Evolutionary conservation across 2,329 filamentous ascomycete species (phyloP).

Genomic region (Aspergillus alliaceus): DNA sequence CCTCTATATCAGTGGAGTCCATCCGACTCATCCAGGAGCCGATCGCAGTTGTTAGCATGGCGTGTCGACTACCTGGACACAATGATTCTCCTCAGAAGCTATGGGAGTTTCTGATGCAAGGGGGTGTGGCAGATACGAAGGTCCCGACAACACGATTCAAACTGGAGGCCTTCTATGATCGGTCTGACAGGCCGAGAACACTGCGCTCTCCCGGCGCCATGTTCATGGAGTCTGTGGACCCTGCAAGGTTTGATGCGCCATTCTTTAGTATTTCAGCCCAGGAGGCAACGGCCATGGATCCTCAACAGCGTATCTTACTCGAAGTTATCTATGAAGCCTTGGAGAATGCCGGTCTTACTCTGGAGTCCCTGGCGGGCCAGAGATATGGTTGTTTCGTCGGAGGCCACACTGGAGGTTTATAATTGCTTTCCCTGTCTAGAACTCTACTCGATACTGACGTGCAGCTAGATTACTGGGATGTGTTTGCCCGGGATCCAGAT

Average conservation of each 20-base stretch:
- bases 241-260: conserved; percentile 10
- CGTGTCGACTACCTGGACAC: conserved; percentile 7
- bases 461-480: neutral
- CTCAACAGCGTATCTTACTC: conserved; percentile 9
- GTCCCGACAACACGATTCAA: conserved; percentile 5
- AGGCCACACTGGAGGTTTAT: conserved; percentile 1
- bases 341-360: conserved; percentile 5
- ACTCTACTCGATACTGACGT: neutral
- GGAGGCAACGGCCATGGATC: conserved; percentile 14
- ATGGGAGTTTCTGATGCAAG: conserved; percentile 9
- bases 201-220: conserved; percentile 9
- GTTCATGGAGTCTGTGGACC: conserved; percentile 10
- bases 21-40: conserved; percentile 7
- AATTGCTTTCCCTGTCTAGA: neutral
- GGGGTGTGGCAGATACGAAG: conserved; percentile 2
- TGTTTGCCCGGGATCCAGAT: conserved; percentile 1
- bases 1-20: neutral
- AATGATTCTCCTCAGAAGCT: conserved; percentile 4
- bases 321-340: conserved; percentile 11
- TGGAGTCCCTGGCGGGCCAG: conserved; percentile 7
- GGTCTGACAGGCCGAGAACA: conserved; percentile 5
- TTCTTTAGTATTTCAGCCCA: conserved; percentile 14
- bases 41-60: conserved; percentile 9
- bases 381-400: conserved; percentile 9
- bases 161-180: conserved; percentile 4